Conservation (phyloP, 345 rosid species). For the Heritiera littoralis region DNA sequence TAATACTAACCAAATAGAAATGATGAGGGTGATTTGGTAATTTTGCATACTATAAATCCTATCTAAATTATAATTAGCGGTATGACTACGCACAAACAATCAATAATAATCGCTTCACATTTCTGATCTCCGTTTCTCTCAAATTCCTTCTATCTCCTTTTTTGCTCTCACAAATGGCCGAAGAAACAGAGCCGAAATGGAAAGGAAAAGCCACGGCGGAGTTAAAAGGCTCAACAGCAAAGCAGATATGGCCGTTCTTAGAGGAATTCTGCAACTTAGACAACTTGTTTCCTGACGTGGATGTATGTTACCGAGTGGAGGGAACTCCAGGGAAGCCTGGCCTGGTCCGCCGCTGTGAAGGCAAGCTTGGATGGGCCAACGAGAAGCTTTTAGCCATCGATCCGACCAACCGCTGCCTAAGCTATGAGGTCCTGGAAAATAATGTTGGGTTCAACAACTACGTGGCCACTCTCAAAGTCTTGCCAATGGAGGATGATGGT, state of each 20-base stretch:
- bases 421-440: conserved; percentile 61
- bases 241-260: conserved; percentile 53
- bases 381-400: background rate
- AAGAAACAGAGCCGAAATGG: conserved; percentile 40
- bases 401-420: conserved; percentile 34
- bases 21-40: background rate
- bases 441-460: conserved; percentile 52
- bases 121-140: background rate
- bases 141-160: too few relatives aligned
- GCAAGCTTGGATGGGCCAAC: conserved; percentile 11
- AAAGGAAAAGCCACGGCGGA: conserved; percentile 47
- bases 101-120: background rate
- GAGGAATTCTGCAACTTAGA: conserved; percentile 71
- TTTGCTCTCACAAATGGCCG: conserved; percentile 11
- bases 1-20: too few relatives aligned
- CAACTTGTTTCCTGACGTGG: conserved; percentile 46
- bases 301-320: conserved; percentile 44
- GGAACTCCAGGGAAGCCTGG: conserved; percentile 57
- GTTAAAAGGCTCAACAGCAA: conserved; percentile 43
- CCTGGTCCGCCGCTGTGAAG: conserved; percentile 51
- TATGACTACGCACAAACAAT: too few relatives aligned
- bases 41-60: background rate
- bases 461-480: conserved; percentile 44
- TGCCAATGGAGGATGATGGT: conserved; percentile 29
- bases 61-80: too few relatives aligned